These are phyloP conservation scores for Diaporthe ampelina DNA, from an alignment of 2,329 filamentous ascomycete genomes.

Conservation along the genomic window DNA sequence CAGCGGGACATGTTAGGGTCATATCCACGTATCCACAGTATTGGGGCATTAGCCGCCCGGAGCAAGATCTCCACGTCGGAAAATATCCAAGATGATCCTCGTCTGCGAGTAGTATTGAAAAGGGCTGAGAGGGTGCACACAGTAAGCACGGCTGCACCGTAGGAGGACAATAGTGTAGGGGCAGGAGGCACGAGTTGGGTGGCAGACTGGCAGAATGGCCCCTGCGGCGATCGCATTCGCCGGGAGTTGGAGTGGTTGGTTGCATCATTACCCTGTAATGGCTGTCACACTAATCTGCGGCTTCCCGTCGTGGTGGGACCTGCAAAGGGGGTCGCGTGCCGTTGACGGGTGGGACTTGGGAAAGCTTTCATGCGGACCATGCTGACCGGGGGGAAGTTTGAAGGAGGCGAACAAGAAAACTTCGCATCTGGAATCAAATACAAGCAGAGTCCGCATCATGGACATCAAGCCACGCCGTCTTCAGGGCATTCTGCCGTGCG, in stretches of 20 bases:
- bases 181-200: not conserved
- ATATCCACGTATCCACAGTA: not conserved
- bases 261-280: constrained; percentile 38
- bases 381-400: not conserved
- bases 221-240: constrained; percentile 8
- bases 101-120: not conserved
- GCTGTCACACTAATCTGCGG: constrained; percentile 33
- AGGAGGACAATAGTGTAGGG: not conserved
- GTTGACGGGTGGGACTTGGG: constrained; percentile 22
- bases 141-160: constrained; percentile 5
- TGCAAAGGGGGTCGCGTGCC: constrained; percentile 29
- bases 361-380: not conserved
- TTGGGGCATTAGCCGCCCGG: not conserved
- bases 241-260: constrained; percentile 25
- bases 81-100: not conserved
- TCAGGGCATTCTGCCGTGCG: not conserved
- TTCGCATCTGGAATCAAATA: not conserved
- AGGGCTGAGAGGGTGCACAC: not conserved
- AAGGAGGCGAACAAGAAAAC: not conserved
- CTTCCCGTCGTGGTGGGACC: constrained; percentile 32
- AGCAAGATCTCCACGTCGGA: constrained; percentile 12
- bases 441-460: constrained; percentile 2
- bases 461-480: constrained; percentile 14
- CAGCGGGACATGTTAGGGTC: not conserved
- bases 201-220: too few relatives aligned